phyloP scores from a whole-genome alignment of 371 early-diverging fungal species.

The Chytridiales sp. region DNA sequence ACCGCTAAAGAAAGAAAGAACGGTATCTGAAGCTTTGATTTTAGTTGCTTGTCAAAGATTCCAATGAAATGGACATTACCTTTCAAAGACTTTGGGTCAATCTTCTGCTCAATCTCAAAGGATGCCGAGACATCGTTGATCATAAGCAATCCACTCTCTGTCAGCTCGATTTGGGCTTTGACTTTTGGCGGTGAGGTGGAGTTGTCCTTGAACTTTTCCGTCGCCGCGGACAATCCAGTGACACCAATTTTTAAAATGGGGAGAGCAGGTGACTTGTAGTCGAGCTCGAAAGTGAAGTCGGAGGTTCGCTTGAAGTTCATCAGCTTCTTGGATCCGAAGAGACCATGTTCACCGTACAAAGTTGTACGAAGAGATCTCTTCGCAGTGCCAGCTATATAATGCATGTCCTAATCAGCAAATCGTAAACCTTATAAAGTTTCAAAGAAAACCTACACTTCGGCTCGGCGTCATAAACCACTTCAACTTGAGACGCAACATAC shows the following conservation, averaged over 20 bases:
- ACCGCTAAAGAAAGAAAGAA: conserved; percentile 71
- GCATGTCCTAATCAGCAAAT: neutral
- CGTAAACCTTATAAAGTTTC: neutral
- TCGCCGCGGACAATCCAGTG: conserved; percentile 68
- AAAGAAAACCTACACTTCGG: conserved; percentile 35
- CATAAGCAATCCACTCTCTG: conserved; percentile 54
- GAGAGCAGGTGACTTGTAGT: conserved; percentile 47
- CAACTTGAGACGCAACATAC: conserved; percentile 70
- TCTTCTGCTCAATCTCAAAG: conserved; percentile 55
- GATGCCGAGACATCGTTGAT: conserved; percentile 36
- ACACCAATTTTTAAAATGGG: conserved; percentile 65
- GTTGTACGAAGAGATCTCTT: conserved; percentile 47
- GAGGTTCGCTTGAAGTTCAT: conserved; percentile 77
- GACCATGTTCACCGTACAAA: conserved; percentile 64
- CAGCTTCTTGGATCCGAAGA: conserved; percentile 75
- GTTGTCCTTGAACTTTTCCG: conserved; percentile 59
- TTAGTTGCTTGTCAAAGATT: neutral
- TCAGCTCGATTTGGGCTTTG: conserved; percentile 70
- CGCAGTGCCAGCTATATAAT: conserved; percentile 8
- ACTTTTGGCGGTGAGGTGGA: conserved; percentile 75
- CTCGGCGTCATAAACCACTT: conserved; percentile 69
- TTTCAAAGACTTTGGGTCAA: conserved; percentile 26
- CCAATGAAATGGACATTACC: conserved; percentile 11
- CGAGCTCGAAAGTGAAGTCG: conserved; percentile 77
- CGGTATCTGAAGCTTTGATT: conserved; percentile 30